Evolutionary conservation across 257 asterid genomes (phyloP).

Genomic region (Euphrasia confusa): DNA sequence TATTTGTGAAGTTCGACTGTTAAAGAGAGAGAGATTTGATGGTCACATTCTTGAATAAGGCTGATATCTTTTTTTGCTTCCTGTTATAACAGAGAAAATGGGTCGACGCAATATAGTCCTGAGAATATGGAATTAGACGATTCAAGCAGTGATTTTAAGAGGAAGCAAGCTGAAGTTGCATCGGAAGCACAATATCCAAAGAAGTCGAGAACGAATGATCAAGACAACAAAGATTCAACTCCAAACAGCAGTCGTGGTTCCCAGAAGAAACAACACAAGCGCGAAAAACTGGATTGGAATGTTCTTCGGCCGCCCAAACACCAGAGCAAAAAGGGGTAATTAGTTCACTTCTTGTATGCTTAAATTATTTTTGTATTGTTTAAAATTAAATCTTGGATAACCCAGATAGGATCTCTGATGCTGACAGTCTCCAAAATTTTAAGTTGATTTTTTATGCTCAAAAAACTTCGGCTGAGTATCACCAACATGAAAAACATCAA

Average conservation of each 20-base stretch:
- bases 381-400: constrained; percentile 12
- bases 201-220: constrained; percentile 35
- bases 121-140: constrained; percentile 32
- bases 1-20: constrained; percentile 3
- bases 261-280: constrained; percentile 49
- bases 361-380: constrained; percentile 18
- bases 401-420: constrained; percentile 4
- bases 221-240: constrained; percentile 32
- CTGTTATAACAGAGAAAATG: constrained; percentile 49
- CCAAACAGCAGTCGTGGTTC: constrained; percentile 34
- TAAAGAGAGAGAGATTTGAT: neutral
- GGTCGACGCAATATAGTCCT: constrained; percentile 28
- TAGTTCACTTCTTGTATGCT: constrained; percentile 11
- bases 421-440: neutral
- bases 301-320: constrained; percentile 74
- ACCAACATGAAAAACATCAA: too few relatives aligned
- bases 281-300: constrained; percentile 69
- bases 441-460: too few relatives aligned
- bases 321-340: constrained; percentile 44
- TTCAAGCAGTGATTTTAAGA: constrained; percentile 38
- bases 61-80: constrained; percentile 2
- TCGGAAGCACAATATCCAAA: constrained; percentile 35
- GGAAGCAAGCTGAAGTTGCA: constrained; percentile 43
- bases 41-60: neutral
- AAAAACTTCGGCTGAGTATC: too few relatives aligned